These are phyloP conservation scores for Yamagishiella unicocca DNA, from an alignment of 139 green algal species.

Conservation along the genomic window DNA sequence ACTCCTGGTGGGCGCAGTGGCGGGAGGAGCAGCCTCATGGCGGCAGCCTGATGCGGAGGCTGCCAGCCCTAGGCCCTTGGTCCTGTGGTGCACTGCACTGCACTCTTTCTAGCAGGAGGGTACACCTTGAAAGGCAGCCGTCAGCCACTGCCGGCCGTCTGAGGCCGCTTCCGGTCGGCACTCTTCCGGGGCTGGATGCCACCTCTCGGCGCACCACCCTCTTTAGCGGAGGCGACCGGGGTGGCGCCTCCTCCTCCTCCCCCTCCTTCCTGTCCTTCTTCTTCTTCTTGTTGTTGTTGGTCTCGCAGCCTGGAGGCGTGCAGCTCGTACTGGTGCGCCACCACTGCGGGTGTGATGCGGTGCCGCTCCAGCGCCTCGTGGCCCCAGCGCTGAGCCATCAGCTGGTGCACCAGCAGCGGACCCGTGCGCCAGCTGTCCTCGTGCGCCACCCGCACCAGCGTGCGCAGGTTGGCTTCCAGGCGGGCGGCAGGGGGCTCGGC, in stretches of 20 bases:
- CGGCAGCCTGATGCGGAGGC: too few relatives aligned
- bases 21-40: too few relatives aligned
- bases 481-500: background rate
- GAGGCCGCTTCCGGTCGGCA: too few relatives aligned
- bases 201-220: background rate
- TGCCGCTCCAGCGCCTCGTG: background rate
- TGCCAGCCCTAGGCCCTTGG: too few relatives aligned
- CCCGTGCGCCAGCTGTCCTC: constrained; percentile 5
- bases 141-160: too few relatives aligned
- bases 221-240: background rate
- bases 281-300: too few relatives aligned
- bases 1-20: too few relatives aligned
- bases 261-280: background rate
- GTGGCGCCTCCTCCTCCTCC: background rate
- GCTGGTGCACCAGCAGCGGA: background rate
- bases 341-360: background rate
- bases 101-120: too few relatives aligned
- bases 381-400: constrained; percentile 21
- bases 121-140: too few relatives aligned
- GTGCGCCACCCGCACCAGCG: background rate
- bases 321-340: background rate
- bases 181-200: too few relatives aligned
- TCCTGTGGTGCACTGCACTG: too few relatives aligned
- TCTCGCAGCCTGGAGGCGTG: background rate
- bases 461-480: background rate